Evolutionary conservation across 164 flowering plant genomes (phyloP), one percentile per base, ranked within the genome.

Genomic region (Umbellularia californica): DNA sequence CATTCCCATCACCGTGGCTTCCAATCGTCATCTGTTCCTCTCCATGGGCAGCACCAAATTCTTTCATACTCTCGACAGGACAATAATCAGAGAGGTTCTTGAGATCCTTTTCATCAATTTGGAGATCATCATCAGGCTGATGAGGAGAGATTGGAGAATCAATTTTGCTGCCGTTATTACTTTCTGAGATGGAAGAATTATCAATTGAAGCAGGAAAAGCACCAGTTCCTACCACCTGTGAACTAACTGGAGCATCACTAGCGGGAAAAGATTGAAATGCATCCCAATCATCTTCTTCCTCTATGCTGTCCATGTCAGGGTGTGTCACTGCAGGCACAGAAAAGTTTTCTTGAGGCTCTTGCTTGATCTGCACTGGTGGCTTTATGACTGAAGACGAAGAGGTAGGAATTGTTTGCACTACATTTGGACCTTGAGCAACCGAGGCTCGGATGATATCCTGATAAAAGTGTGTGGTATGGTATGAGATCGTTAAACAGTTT

Each of bases 231-330:
- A 74, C 81, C 19, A 10, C 76, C 30, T 75, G 47, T 28, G 79
- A 72, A 70, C 78, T 77, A 50, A 81, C 27, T 63, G 70, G 80
- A 76, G 79, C 68, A 67, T 73, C 68, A 58, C 86, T 78, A n/a
- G 92, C 89, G 68, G 95, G 89, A 82, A 93, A 92, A 72, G 99
- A 95, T 83, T 95, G 99, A 79, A 95, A 95, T 60, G 94, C 77
- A 78, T 95, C 98, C 99, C 99, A 95, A 77, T 95, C 99, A 81
- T 94, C 98, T 2, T 94, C 85, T 47, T 82, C 88, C 13, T 74
- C 52, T 70, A 74, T 77, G 15, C n/a, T 17, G 22, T 23, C 62
- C 41, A 12, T 52, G 52, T 50, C 28, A 65, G 80, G 50, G 17
- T 52, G 75, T 41, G 74, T 6, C 22, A 41, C 41, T 52, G 81